phyloP scores from a whole-genome alignment of 495 filamentous ascomycete species.

The Choiromyces venosus region DNA sequence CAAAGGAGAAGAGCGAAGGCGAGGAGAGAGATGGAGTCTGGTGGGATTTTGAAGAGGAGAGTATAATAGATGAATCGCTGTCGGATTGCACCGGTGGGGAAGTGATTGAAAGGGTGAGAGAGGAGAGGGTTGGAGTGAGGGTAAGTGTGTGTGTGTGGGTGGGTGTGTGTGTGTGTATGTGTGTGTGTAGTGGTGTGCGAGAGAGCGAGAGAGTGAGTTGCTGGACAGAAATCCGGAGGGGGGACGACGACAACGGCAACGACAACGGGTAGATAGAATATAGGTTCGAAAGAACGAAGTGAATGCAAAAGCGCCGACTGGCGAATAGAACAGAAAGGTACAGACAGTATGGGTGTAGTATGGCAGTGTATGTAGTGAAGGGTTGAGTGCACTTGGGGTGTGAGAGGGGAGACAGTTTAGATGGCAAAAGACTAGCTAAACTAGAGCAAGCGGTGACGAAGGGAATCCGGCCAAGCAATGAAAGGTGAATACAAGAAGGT shows the following conservation, averaged over 20 bases:
- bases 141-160: constrained; percentile 41
- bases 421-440: not conserved
- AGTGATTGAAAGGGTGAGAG: constrained; percentile 6
- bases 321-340: not conserved
- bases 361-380: not conserved
- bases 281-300: not conserved
- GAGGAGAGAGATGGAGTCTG: constrained; percentile 23
- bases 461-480: not conserved
- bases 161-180: constrained; percentile 31
- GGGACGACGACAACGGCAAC: not conserved
- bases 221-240: constrained; percentile 2
- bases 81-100: constrained; percentile 12
- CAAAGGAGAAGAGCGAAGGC: constrained; percentile 20
- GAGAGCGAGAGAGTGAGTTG: not conserved
- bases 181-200: not conserved
- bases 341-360: not conserved
- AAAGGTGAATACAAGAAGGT: not conserved
- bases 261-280: not conserved
- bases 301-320: not conserved
- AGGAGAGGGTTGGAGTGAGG: constrained; percentile 31
- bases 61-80: constrained; percentile 10
- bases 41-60: not conserved
- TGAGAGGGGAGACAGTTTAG: not conserved
- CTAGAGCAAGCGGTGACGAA: not conserved
- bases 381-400: not conserved